phyloP scores from a whole-genome alignment of 768 basidiomycete genomes.

The Grammothele lineata region DNA sequence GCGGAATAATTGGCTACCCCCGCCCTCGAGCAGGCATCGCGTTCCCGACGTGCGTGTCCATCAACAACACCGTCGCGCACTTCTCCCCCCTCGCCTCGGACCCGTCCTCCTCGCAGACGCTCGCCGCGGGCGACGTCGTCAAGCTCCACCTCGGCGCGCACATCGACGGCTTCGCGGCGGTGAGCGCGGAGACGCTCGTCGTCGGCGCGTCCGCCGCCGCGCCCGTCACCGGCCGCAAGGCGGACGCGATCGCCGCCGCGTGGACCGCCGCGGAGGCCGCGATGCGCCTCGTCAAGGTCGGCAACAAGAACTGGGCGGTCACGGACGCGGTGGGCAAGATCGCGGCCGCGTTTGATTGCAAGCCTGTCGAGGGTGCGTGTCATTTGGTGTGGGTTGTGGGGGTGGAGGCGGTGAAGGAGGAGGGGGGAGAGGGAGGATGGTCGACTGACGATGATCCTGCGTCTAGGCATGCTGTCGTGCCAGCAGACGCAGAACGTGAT shows the following conservation, averaged over 20 bases:
- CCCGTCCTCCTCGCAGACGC: slow-evolving; percentile 57
- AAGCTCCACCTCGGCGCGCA: slow-evolving; percentile 96
- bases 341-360: slow-evolving; percentile 73
- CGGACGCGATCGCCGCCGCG: slow-evolving; percentile 92
- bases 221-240: slow-evolving; percentile 81
- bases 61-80: slow-evolving; percentile 94
- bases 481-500: slow-evolving; percentile 92
- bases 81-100: slow-evolving; percentile 96
- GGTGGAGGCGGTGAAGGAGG: not conserved
- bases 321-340: slow-evolving; percentile 81
- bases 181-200: slow-evolving; percentile 90
- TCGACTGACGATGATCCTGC: not conserved
- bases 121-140: slow-evolving; percentile 87
- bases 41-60: slow-evolving; percentile 90
- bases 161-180: slow-evolving; percentile 94
- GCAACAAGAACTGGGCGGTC: slow-evolving; percentile 93
- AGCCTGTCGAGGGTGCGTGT: slow-evolving; percentile 84
- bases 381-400: not conserved
- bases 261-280: slow-evolving; percentile 91
- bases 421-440: not conserved
- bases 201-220: slow-evolving; percentile 70
- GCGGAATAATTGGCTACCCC: not conserved
- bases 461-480: slow-evolving; percentile 87
- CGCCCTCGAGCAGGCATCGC: slow-evolving; percentile 60
- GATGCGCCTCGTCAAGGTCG: slow-evolving; percentile 86